A percentile compares a stretch with the other conserved stretches of the same genome.
Conservation (phyloP, 345 rosid genomes). For the Gossypium arboreum region DNA sequence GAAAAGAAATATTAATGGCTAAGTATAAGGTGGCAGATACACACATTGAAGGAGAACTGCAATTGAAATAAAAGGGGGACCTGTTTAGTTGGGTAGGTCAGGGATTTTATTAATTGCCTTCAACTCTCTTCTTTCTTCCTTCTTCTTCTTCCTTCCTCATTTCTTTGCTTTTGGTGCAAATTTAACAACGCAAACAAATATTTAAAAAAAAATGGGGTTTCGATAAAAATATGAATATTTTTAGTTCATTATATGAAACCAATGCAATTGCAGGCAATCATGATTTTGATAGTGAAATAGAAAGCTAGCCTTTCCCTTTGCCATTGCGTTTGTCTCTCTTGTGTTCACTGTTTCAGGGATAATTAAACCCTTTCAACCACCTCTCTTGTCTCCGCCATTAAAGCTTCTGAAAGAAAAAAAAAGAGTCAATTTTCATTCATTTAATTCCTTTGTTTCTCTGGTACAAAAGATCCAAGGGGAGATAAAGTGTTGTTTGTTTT, state of each 20-base stretch:
- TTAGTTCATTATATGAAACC: conserved; percentile 24
- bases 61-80: conserved; percentile 54
- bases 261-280: conserved; percentile 31
- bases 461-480: background rate
- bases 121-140: conserved; percentile 22
- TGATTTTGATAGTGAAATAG: conserved; percentile 44
- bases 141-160: conserved; percentile 20
- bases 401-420: conserved; percentile 17
- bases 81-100: conserved; percentile 74
- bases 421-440: conserved; percentile 30
- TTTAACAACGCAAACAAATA: background rate
- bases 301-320: conserved; percentile 11
- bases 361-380: conserved; percentile 62
- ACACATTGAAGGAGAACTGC: conserved; percentile 65
- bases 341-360: conserved; percentile 21
- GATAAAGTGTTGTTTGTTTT: conserved; percentile 16
- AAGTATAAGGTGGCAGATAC: conserved; percentile 65
- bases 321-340: background rate
- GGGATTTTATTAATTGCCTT: conserved; percentile 54
- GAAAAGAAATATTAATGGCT: conserved; percentile 38
- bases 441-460: conserved; percentile 7
- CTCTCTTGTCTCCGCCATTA: conserved; percentile 47
- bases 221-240: background rate
- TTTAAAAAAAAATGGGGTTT: background rate
- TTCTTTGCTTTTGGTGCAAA: conserved; percentile 28